Conservation (phyloP, 345 rosid species). For the Limnanthes douglasii region DNA sequence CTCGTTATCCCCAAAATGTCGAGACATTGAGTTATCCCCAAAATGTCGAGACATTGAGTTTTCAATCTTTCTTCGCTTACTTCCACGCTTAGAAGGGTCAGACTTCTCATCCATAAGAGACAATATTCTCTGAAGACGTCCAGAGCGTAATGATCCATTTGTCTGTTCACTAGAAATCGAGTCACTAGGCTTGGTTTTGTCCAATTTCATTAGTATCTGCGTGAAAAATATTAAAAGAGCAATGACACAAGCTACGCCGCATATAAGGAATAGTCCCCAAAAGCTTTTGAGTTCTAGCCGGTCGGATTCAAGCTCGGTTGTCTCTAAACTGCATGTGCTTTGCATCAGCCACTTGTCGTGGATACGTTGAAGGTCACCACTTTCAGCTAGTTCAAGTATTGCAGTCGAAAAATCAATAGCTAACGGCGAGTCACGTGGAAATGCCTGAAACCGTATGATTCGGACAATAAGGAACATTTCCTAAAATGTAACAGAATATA, state of each 20-base stretch:
- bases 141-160: slow-evolving; percentile 14
- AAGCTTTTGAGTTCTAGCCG: slow-evolving; percentile 69
- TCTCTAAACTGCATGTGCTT: slow-evolving; percentile 51
- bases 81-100: slow-evolving; percentile 20
- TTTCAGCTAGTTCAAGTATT: slow-evolving; percentile 69
- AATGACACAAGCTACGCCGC: slow-evolving; percentile 60
- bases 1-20: no score
- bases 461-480: no score
- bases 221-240: slow-evolving; percentile 51
- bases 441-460: slow-evolving; percentile 40
- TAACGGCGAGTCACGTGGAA: slow-evolving; percentile 85
- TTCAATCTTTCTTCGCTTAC: slow-evolving; percentile 48
- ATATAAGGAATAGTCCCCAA: slow-evolving; percentile 75
- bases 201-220: slow-evolving; percentile 29
- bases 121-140: slow-evolving; percentile 35
- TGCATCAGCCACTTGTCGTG: slow-evolving; percentile 87
- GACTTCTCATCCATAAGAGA: slow-evolving; percentile 76
- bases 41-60: no score
- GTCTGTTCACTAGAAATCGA: slow-evolving; percentile 11
- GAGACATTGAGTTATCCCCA: no score
- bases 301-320: slow-evolving; percentile 52
- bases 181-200: slow-evolving; percentile 10
- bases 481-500: no score
- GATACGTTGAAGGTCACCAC: slow-evolving; percentile 84
- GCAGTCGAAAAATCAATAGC: slow-evolving; percentile 81